Conservation (phyloP, 495 filamentous ascomycete genomes). For the Aspergillus egyptiacus region DNA sequence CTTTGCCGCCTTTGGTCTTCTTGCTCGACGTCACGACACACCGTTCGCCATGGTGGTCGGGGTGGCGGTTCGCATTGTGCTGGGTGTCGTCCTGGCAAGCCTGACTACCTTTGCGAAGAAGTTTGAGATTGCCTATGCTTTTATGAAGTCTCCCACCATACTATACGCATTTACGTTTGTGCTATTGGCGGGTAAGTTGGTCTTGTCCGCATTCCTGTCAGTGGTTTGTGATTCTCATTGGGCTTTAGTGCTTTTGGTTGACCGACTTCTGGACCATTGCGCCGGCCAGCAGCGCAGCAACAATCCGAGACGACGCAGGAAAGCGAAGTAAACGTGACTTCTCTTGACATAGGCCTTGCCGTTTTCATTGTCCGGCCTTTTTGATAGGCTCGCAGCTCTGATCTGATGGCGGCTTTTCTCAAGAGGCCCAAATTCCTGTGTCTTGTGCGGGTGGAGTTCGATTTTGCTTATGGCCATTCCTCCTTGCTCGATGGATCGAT, state of each 20-base stretch:
- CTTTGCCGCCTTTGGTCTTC: slow-evolving; percentile 28
- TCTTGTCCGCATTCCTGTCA: not conserved
- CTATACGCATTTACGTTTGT: slow-evolving; percentile 37
- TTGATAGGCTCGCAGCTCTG: not conserved
- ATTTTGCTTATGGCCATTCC: slow-evolving; percentile 6
- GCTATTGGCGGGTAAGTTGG: slow-evolving; percentile 30
- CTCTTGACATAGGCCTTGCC: not conserved
- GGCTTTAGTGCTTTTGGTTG: slow-evolving; percentile 30
- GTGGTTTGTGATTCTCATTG: slow-evolving; percentile 13
- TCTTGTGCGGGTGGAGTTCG: not conserved
- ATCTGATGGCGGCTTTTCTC: too few relatives aligned
- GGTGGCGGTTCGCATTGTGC: slow-evolving; percentile 23
- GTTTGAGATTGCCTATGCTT: slow-evolving; percentile 33
- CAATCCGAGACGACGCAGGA: slow-evolving; percentile 28
- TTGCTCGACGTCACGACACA: slow-evolving; percentile 26
- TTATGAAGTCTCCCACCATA: slow-evolving; percentile 40
- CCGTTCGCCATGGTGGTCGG: slow-evolving; percentile 21
- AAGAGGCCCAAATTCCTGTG: not conserved
- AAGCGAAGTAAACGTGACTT: slow-evolving; percentile 15
- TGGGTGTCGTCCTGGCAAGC: slow-evolving; percentile 27
- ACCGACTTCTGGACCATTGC: slow-evolving; percentile 39
- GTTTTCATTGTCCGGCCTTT: not conserved
- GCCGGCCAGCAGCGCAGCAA: slow-evolving; percentile 21
- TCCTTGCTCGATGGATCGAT: slow-evolving; percentile 6
- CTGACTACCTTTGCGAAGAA: slow-evolving; percentile 28